Evolutionary conservation across 305 asterid genomes (phyloP).

Genomic region (Solanum chacoense): DNA sequence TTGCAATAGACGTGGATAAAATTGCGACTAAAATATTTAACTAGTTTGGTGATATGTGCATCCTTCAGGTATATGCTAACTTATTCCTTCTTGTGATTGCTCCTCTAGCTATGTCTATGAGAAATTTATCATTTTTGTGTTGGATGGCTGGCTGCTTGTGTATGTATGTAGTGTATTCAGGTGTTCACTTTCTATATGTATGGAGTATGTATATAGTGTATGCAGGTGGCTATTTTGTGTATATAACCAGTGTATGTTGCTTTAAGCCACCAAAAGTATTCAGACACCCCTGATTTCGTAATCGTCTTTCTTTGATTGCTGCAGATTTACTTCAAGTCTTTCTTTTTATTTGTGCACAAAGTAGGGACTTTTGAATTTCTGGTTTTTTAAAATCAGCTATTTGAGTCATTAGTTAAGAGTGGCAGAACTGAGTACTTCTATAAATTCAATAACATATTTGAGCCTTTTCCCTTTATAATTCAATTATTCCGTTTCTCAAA

Average conservation of each 20-base stretch:
- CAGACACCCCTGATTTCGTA: background rate
- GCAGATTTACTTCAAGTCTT: background rate
- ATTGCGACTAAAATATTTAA: background rate
- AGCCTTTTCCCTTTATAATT: background rate
- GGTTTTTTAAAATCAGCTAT: too few relatives aligned
- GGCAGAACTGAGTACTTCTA: background rate
- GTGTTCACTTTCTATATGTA: background rate
- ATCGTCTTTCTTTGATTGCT: background rate
- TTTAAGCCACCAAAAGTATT: background rate
- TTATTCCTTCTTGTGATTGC: background rate
- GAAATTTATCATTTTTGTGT: background rate
- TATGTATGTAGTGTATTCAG: background rate
- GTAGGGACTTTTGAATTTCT: background rate
- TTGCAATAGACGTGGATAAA: background rate
- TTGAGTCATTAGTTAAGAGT: background rate
- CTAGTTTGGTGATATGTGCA: background rate
- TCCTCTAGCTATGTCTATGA: background rate
- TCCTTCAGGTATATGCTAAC: background rate
- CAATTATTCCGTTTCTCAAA: background rate
- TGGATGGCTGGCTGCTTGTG: background rate
- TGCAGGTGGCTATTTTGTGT: background rate
- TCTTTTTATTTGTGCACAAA: background rate
- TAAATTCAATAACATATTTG: background rate
- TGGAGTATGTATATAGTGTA: background rate
- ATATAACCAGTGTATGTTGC: background rate